Conservation (phyloP, 169 alveolate genomes). For the Cryptosporidium ubiquitum region DNA sequence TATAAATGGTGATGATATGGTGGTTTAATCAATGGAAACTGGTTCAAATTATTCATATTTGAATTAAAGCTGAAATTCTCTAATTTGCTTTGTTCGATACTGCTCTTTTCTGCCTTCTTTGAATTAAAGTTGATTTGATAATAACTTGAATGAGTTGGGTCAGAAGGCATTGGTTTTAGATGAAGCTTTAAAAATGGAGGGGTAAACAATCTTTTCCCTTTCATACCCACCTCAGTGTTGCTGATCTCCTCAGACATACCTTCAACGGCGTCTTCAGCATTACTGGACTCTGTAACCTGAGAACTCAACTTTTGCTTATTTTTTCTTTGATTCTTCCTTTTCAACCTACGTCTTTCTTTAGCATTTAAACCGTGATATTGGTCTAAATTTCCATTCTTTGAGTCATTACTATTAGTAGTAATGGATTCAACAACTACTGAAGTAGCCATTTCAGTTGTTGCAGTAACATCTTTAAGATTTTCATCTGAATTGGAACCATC, state of each 20-base stretch:
- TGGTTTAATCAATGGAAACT: constrained; percentile 41
- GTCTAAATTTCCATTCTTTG: neutral
- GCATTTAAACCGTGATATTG: constrained; percentile 50
- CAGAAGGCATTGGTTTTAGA: constrained; percentile 66
- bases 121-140: constrained; percentile 26
- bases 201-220: constrained; percentile 10
- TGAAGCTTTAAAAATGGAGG: constrained; percentile 68
- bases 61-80: constrained; percentile 4
- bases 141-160: constrained; percentile 53
- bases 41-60: constrained; percentile 1
- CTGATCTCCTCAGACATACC: neutral
- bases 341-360: constrained; percentile 67
- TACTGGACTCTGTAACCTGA: neutral
- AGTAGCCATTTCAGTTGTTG: neutral
- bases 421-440: neutral
- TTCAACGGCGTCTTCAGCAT: neutral
- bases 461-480: neutral
- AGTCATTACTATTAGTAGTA: neutral
- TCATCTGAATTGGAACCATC: neutral
- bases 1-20: constrained; percentile 67
- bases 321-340: constrained; percentile 75
- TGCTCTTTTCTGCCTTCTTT: neutral
- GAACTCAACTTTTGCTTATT: constrained; percentile 20
- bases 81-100: neutral
- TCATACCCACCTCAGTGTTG: neutral